A percentile compares a stretch with the other conserved stretches of the same genome.
These are phyloP conservation scores for Mycena citricolor DNA, from an alignment of 1,284 basidiomycete species.

Conservation along the genomic window DNA sequence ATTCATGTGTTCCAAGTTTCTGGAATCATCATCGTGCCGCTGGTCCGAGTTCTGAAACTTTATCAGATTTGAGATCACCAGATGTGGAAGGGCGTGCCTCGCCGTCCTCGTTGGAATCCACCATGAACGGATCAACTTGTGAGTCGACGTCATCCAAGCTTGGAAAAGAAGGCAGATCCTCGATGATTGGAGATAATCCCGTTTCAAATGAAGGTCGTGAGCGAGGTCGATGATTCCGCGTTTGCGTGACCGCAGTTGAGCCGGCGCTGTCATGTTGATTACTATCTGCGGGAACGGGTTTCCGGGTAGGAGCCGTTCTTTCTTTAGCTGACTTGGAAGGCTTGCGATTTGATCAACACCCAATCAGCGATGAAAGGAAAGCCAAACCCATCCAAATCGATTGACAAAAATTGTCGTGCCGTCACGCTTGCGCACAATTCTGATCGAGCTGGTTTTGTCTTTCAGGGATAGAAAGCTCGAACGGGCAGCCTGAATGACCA, in stretches of 20 bases:
- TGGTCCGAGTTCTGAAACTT: too few species aligned
- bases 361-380: neutral
- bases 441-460: too few species aligned
- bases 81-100: too few species aligned
- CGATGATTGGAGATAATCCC: conserved; percentile 21
- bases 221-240: too few species aligned
- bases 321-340: too few species aligned
- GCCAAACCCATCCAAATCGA: conserved; percentile 22
- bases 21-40: conserved; percentile 12
- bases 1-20: conserved; percentile 24
- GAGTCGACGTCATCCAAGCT: conserved; percentile 7
- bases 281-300: neutral
- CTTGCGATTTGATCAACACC: conserved; percentile 2
- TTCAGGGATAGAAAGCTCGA: too few species aligned
- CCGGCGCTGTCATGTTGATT: conserved; percentile 2
- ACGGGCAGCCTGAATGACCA: too few species aligned
- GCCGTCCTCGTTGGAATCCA: neutral
- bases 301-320: neutral
- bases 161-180: conserved; percentile 20
- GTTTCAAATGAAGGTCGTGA: conserved; percentile 13
- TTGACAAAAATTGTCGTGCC: conserved; percentile 12
- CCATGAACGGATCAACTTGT: conserved; percentile 5
- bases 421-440: conserved; percentile 10
- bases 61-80: too few species aligned
- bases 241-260: neutral